phyloP scores from a whole-genome alignment of 1,284 basidiomycete species.

The Paramarasmius palmivorus region DNA sequence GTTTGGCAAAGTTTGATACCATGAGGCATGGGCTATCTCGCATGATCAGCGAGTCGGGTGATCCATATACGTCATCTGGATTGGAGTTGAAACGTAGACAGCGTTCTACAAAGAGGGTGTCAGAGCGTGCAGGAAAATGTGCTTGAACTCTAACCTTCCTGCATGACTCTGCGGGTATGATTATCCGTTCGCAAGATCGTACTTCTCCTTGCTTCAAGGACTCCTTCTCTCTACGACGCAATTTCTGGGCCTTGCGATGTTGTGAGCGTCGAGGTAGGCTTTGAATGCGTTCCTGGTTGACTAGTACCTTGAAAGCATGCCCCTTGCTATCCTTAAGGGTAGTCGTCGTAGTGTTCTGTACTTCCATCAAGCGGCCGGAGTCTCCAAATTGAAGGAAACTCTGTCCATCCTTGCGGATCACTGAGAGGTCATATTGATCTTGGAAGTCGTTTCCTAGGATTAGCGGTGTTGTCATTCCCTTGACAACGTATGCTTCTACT shows the following conservation, averaged over 20 bases:
- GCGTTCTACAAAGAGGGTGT: constrained; percentile 13
- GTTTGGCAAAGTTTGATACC: constrained; percentile 22
- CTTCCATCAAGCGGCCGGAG: constrained; percentile 15
- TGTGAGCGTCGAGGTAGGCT: background rate
- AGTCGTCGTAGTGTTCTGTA: constrained; percentile 11
- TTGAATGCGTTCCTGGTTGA: background rate
- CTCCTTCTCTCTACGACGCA: background rate
- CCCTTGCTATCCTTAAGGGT: constrained; percentile 6
- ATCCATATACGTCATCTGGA: constrained; percentile 18
- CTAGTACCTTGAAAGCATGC: constrained; percentile 17
- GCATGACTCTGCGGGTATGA: constrained; percentile 16
- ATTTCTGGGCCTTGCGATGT: constrained; percentile 9
- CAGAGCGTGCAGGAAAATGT: background rate
- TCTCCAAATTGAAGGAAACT: constrained; percentile 23
- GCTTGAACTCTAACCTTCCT: background rate
- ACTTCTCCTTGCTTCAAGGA: background rate
- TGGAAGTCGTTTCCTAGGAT: constrained; percentile 32
- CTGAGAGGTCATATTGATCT: constrained; percentile 28
- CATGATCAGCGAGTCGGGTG: constrained; percentile 20
- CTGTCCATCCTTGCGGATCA: constrained; percentile 17
- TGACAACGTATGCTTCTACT: constrained; percentile 30
- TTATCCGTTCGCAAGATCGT: background rate
- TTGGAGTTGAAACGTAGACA: background rate
- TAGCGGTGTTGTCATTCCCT: constrained; percentile 22
- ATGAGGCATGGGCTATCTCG: constrained; percentile 16